These are phyloP conservation scores for Sugiyamaella mastotermitis DNA, from an alignment of 805 yeast genomes.

Conservation along the genomic window DNA sequence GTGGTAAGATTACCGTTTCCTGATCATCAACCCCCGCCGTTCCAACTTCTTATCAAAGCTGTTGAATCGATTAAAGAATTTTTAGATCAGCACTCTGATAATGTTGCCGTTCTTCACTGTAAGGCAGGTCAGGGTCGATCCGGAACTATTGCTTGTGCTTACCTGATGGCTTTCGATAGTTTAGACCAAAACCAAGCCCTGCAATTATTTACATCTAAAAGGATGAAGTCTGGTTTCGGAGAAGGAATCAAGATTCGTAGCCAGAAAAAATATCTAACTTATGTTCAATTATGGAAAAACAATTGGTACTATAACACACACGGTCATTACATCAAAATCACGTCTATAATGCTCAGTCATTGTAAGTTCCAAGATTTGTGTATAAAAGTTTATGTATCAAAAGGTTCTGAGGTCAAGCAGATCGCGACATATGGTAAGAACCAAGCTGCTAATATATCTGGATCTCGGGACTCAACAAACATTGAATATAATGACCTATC, in stretches of 20 bases:
- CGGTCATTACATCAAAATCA: no score
- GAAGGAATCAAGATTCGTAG: slow-evolving; percentile 66
- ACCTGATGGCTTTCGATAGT: slow-evolving; percentile 47
- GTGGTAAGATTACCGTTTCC: slow-evolving; percentile 52
- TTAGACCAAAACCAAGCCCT: slow-evolving; percentile 43
- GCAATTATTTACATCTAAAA: slow-evolving; percentile 43
- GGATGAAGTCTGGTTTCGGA: slow-evolving; percentile 54
- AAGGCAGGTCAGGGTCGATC: slow-evolving; percentile 90
- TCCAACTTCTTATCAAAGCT: slow-evolving; percentile 41
- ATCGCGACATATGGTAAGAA: no score
- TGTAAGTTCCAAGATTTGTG: no score
- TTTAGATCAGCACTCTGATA: slow-evolving; percentile 30
- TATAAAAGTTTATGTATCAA: no score
- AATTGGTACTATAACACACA: no score
- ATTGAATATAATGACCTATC: no score
- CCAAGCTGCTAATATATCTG: no score
- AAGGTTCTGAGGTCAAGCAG: no score
- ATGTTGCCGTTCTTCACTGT: slow-evolving; percentile 75
- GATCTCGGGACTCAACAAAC: no score
- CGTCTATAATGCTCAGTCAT: no score
- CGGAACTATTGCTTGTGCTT: slow-evolving; percentile 69
- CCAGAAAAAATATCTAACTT: slow-evolving; percentile 61
- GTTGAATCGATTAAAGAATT: slow-evolving; percentile 42
- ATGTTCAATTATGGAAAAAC: slow-evolving; percentile 45
- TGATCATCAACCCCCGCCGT: slow-evolving; percentile 75